Evolutionary conservation across 768 basidiomycete genomes (phyloP), one percentile per base, ranked within the genome.

Genomic region (Mycena indigotica): DNA sequence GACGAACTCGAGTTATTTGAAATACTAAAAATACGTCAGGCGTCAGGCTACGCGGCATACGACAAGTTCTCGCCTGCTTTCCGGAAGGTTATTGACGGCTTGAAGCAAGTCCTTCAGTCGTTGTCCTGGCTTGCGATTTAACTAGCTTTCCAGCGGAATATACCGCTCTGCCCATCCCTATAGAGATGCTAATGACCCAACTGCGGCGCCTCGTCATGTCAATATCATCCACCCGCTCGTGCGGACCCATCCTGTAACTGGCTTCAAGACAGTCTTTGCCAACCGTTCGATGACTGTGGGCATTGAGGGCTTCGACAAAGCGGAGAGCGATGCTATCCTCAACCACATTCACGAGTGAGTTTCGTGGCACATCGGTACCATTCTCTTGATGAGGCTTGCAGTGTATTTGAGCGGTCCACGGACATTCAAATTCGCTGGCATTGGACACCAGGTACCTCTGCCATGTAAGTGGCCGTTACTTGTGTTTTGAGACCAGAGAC

Each of bases 1-100:
- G 24, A 53, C 12, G 3, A 2, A 0, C 40, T 25, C 21, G 5
- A 5, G 12, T 3, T 16, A 13, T 2, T 10, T 21, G 28, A 19
- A 53, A 12, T 55, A 17, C 30, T n/a, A 3, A 24, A 21, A 19
- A 28, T 25, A 19, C 28, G 28, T 25, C 25, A 61, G 61, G 61
- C 61, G 21, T 44, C 61, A 3, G 69, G 68, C 1, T 77, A 76
- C 60, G 71, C 72, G 50, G 76, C 73, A 6, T 80, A 77, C 69
- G 73, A 75, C 62, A 69, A 75, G 3, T 71, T 80, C 30, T 75
- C 75, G 13, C 75, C 77, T 8, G 55, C 64, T 17, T 67, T 69
- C 55, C 64, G 66, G 24, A 51, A 53, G n/a, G 67, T 76, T 54
- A 65, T 78, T 35, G 75, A 77, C 50, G 72, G 72, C 6, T 60